Conservation (phyloP, 768 basidiomycete species). For the Tricholoma sp. region DNA sequence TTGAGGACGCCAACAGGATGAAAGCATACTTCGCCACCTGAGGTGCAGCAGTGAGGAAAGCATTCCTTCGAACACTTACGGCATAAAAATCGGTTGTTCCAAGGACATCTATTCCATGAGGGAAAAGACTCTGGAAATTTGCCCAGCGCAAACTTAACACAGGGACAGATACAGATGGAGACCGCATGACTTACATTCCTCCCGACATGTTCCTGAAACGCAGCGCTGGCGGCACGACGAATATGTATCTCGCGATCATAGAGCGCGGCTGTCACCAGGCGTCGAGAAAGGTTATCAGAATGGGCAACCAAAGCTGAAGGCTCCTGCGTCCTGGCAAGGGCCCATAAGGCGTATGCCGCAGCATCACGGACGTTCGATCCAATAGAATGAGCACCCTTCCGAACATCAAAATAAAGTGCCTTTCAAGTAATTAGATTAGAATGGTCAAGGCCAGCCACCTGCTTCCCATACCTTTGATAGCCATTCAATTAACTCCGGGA, state of each 20-base stretch:
- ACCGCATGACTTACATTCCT: slow-evolving; percentile 59
- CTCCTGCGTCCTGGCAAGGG: slow-evolving; percentile 77
- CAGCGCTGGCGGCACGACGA: slow-evolving; percentile 91
- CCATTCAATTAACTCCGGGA: slow-evolving; percentile 71
- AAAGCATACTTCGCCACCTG: slow-evolving; percentile 76
- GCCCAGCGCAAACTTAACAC: background rate
- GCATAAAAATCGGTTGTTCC: slow-evolving; percentile 93
- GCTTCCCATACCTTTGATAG: slow-evolving; percentile 60
- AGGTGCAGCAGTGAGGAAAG: slow-evolving; percentile 81
- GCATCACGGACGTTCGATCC: slow-evolving; percentile 95
- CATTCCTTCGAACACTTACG: slow-evolving; percentile 77
- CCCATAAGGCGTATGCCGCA: slow-evolving; percentile 92
- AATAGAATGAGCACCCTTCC: slow-evolving; percentile 88
- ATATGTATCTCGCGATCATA: slow-evolving; percentile 96
- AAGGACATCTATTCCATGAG: slow-evolving; percentile 91
- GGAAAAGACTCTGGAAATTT: slow-evolving; percentile 67
- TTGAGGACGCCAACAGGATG: background rate
- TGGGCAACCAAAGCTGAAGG: slow-evolving; percentile 52
- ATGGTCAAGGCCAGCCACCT: slow-evolving; percentile 1
- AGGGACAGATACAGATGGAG: background rate
- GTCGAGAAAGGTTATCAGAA: slow-evolving; percentile 59
- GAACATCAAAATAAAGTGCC: slow-evolving; percentile 90
- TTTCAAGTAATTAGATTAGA: slow-evolving; percentile 23
- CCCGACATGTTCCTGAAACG: slow-evolving; percentile 96
- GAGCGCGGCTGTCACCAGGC: slow-evolving; percentile 72